phyloP scores from a whole-genome alignment of 805 yeast species.

The Candida nemodendra region DNA sequence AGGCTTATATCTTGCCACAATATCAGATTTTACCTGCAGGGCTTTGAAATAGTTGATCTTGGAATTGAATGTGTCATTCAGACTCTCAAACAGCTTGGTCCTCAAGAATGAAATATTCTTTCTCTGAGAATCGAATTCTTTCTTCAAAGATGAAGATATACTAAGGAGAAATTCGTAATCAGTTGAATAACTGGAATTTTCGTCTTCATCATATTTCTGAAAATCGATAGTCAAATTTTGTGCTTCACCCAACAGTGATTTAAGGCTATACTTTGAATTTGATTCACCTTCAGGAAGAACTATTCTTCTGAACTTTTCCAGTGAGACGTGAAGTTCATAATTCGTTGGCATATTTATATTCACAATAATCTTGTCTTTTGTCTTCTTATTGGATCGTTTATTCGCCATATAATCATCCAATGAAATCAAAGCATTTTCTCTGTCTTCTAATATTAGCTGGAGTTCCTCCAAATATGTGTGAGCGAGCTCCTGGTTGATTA shows the following conservation, averaged over 20 bases:
- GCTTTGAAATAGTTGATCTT: conserved; percentile 80
- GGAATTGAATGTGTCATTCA: conserved; percentile 71
- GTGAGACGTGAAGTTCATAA: conserved; percentile 31
- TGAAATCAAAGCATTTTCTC: conserved; percentile 37
- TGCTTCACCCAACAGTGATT: conserved; percentile 22
- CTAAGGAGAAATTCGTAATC: conserved; percentile 19
- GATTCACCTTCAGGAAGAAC: conserved; percentile 35
- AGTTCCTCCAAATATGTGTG: conserved; percentile 56
- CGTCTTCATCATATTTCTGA: conserved; percentile 27
- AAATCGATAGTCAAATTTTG: conserved; percentile 25
- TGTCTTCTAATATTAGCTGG: conserved; percentile 45
- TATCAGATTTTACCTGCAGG: conserved; percentile 83
- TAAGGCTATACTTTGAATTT: conserved; percentile 28
- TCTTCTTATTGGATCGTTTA: conserved; percentile 10
- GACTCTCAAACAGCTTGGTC: conserved; percentile 47
- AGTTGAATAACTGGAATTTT: conserved; percentile 9
- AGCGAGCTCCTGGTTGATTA: conserved; percentile 73
- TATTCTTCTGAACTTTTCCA: conserved; percentile 32
- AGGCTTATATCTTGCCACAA: conserved; percentile 54
- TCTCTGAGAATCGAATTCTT: conserved; percentile 43
- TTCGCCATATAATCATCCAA: conserved; percentile 19
- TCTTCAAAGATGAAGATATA: conserved; percentile 20
- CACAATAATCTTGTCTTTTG: conserved; percentile 13
- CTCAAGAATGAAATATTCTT: conserved; percentile 39
- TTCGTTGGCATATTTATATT: conserved; percentile 19